Evolutionary conservation across 306 rosid genomes (phyloP), one percentile per base, ranked within the genome.

Genomic region (Sophora flavescens): DNA sequence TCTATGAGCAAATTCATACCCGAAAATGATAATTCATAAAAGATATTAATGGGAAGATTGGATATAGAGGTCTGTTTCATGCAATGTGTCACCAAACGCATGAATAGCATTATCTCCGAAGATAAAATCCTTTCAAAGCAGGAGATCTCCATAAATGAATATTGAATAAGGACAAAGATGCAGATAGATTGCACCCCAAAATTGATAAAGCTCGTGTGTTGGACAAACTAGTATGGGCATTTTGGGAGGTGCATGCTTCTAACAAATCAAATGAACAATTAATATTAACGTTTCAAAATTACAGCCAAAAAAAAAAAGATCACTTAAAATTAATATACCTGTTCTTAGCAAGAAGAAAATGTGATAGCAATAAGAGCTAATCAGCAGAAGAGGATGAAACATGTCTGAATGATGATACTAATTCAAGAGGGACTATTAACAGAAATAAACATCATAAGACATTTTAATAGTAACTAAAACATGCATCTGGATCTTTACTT

Each of bases 81-180:
- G 82, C 73, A 82, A 56, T 76, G 84, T 79, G 68, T 68, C 85
- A 83, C 86, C 85, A 78, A 75, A 84, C 71, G 13, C 75, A 82
- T 76, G 63, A 70, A 56, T 72, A 84, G 56, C 82, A 84, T 83
- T 84, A 80, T 86, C 87, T 73, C 68, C 57, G 22, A 65, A 18
- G 39, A 81, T 75, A 69, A 64, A 74, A 65, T 75, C 76, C 56
- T 83, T 81, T 69, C 61, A 63, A 79, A 73, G 86, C 82, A 65
- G 77, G 73, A 78, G 67, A 69, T 57, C 77, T 62, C 82, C 53
- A 79, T 84, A 35, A 87, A 87, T 84, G 93, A 70, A 89, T 65
- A 87, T 86, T 84, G 93, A 70, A 89, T 65, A 56, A 72, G 60
- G 90, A 87, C 89, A 91, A 78, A 75, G 41, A 71, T 76, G 90